Conservation (phyloP, 208 protist species). For the Acanthamoeba lenticulata region DNA sequence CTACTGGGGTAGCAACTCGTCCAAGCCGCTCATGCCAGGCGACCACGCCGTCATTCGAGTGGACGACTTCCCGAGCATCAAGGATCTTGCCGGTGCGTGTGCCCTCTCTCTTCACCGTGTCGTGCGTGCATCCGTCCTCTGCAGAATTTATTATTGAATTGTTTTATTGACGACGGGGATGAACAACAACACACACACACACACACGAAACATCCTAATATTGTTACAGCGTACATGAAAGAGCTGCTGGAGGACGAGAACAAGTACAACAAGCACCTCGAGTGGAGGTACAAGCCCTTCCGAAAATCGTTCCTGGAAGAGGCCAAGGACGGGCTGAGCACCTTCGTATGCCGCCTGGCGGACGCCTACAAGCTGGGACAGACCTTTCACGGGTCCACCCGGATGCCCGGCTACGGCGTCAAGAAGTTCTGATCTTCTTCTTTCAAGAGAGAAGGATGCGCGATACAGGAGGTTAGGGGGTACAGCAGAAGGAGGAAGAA, state of each 20-base stretch:
- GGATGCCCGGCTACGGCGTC: too few species aligned
- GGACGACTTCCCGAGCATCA: not conserved
- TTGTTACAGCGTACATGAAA: conserved; percentile 73
- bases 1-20: conserved; percentile 68
- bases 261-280: conserved; percentile 71
- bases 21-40: not conserved
- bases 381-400: not conserved
- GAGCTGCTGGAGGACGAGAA: conserved; percentile 67
- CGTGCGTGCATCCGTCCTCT: too few species aligned
- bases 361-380: not conserved
- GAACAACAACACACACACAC: too few species aligned
- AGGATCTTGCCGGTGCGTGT: not conserved
- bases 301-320: not conserved
- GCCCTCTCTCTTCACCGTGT: too few species aligned
- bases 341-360: not conserved
- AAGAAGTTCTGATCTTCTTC: too few species aligned
- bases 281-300: conserved; percentile 66
- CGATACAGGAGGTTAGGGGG: too few species aligned
- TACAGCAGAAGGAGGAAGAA: too few species aligned
- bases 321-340: not conserved
- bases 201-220: too few species aligned
- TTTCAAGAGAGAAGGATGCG: too few species aligned
- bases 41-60: conserved; percentile 46
- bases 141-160: too few species aligned
- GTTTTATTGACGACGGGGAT: too few species aligned